Conservation (phyloP, 2,329 filamentous ascomycete species). For the Verticillium dahliae region DNA sequence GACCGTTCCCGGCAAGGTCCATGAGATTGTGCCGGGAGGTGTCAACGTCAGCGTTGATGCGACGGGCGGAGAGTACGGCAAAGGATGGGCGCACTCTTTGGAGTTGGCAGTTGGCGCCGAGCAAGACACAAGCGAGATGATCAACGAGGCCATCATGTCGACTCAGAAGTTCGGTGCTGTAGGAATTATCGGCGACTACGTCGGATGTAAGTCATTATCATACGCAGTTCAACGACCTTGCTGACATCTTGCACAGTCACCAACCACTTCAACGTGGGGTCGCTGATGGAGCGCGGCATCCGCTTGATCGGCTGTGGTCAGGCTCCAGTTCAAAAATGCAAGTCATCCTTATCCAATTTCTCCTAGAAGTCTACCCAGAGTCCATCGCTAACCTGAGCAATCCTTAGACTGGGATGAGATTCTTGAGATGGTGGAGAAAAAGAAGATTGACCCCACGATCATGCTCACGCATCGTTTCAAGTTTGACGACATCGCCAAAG, state of each 20-base stretch:
- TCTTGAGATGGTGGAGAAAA: conserved; percentile 58
- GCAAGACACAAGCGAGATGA: conserved; percentile 75
- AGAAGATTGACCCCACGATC: conserved; percentile 65
- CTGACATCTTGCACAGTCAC: no score
- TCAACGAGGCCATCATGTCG: conserved; percentile 75
- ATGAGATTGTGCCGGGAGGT: conserved; percentile 49
- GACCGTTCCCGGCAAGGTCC: conserved; percentile 24
- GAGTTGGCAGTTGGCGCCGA: conserved; percentile 60
- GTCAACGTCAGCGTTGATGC: conserved; percentile 66
- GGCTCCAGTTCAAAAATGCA: conserved; percentile 65
- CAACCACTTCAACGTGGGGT: conserved; percentile 78
- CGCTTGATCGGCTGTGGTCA: conserved; percentile 64
- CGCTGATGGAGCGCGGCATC: conserved; percentile 78
- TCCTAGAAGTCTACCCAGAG: no score
- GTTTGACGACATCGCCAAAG: conserved; percentile 64
- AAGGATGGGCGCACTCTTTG: conserved; percentile 53
- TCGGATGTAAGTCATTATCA: conserved; percentile 43
- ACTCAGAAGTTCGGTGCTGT: conserved; percentile 66
- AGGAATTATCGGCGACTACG: conserved; percentile 68
- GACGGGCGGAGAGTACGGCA: conserved; percentile 53
- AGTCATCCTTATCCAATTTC: no score
- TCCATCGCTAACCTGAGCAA: no score
- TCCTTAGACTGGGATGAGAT: conserved; percentile 63
- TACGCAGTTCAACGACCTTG: no score
- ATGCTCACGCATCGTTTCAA: conserved; percentile 77